A percentile compares a stretch with the other conserved stretches of the same genome.
Evolutionary conservation across 2,329 filamentous ascomycete species (phyloP).

Genomic region (Colletotrichum destructivum): DNA sequence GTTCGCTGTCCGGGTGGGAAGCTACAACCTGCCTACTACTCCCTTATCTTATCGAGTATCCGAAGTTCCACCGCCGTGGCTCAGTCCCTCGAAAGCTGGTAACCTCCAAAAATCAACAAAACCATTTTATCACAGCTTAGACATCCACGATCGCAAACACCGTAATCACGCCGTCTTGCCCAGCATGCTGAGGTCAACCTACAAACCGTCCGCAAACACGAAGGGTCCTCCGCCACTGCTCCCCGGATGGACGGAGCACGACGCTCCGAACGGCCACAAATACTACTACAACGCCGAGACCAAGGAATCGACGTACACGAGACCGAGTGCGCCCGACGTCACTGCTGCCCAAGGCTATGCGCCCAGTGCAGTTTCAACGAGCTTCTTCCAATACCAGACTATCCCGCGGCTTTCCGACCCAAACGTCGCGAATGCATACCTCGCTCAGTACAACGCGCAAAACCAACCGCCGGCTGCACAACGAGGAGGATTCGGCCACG

Average conservation of each 20-base stretch:
- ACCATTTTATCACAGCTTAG: background rate
- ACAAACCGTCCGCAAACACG: constrained; percentile 68
- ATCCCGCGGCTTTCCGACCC: constrained; percentile 67
- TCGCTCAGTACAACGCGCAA: constrained; percentile 66
- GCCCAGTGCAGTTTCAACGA: constrained; percentile 49
- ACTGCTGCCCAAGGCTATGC: constrained; percentile 11
- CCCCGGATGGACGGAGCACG: constrained; percentile 93
- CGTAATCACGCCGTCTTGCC: background rate
- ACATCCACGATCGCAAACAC: background rate
- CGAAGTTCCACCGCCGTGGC: constrained; percentile 9
- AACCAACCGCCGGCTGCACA: constrained; percentile 54
- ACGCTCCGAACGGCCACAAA: constrained; percentile 85
- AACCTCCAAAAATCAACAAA: constrained; percentile 11
- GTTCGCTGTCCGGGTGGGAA: constrained; percentile 9
- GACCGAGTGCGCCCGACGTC: constrained; percentile 67
- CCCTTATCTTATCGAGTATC: constrained; percentile 17
- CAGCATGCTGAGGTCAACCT: constrained; percentile 83
- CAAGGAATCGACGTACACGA: constrained; percentile 88
- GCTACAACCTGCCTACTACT: background rate
- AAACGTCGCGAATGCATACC: constrained; percentile 72
- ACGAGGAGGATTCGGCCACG: constrained; percentile 60
- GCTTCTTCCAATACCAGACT: constrained; percentile 60
- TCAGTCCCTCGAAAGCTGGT: background rate
- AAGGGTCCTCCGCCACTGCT: constrained; percentile 72
- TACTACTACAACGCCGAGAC: constrained; percentile 91